Evolutionary conservation across 768 basidiomycete genomes (phyloP).

Genomic region (Tricholomella constricta): DNA sequence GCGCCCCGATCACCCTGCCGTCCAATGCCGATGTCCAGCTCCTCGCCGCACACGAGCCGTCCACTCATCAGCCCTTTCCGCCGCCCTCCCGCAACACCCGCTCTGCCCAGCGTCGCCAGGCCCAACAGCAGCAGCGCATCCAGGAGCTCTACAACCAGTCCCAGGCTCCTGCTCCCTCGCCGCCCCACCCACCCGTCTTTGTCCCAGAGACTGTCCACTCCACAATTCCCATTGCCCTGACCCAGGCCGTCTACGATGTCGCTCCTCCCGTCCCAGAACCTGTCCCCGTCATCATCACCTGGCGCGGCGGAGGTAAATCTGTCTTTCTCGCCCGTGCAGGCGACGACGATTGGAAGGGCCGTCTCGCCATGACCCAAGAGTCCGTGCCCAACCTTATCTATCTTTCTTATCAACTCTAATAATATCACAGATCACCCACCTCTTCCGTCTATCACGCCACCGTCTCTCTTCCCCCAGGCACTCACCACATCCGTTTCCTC

Average conservation of each 20-base stretch:
- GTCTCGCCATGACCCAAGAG: constrained; percentile 66
- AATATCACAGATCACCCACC: constrained; percentile 27
- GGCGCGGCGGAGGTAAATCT: constrained; percentile 64
- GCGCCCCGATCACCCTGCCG: constrained; percentile 28
- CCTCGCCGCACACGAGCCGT: constrained; percentile 16
- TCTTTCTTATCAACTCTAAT: constrained; percentile 14
- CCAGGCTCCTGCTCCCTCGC: constrained; percentile 9
- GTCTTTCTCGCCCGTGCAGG: constrained; percentile 74
- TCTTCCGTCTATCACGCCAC: constrained; percentile 36
- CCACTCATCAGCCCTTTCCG: constrained; percentile 27
- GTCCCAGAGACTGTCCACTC: constrained; percentile 62
- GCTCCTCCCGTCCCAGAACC: constrained; percentile 27
- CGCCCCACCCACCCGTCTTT: constrained; percentile 32
- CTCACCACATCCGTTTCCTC: constrained; percentile 93
- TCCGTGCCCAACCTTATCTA: constrained; percentile 33
- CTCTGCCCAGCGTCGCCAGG: constrained; percentile 37
- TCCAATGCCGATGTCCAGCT: constrained; percentile 32
- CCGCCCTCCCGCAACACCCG: constrained; percentile 28
- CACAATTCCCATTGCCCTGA: constrained; percentile 59
- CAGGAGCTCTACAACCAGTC: constrained; percentile 47
- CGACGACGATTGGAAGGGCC: constrained; percentile 76
- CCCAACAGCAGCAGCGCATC: constrained; percentile 36
- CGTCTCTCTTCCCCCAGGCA: constrained; percentile 76
- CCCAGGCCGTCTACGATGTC: constrained; percentile 33
- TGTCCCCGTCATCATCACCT: constrained; percentile 55